Base-by-base conservation (phyloP, 1,284 basidiomycete genomes). In the Thelephora terrestris region DNA sequence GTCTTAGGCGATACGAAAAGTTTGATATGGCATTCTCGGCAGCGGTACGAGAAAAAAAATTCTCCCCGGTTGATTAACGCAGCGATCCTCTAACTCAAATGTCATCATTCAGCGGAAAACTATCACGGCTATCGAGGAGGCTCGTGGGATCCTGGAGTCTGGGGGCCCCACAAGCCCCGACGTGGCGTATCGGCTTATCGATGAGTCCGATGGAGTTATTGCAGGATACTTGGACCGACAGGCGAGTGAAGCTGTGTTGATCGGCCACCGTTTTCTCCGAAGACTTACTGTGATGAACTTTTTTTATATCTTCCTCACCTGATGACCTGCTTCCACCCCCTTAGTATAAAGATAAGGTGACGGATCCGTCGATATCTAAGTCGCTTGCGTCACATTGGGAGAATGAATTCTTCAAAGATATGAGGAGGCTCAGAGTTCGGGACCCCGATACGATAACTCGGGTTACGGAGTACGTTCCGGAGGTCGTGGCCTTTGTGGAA, bases 391-490 rank as follows among this genome's bases (percentile, higher is more conserved):
- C 89, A 7, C 84, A 85, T 63, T 98, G 94, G 94, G 96, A 99
- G 67, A 71, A 69, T 25, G 76, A 80, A 47, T 99, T 91, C 71
- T 95, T 97, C 70, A 73, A 84, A 40, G 94, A 98, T 62, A 99
- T 99, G 96, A 71, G 73, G 27, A 81, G 85, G 14, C 75, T 99
- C 24, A 80, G 79, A 53, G 89, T 99, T 46, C 81, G 87, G 50
- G 80, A 85, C 29, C 94, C 96, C 16, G 91, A 94, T 63, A 91
- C 82, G 1, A 69, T 98, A 48, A 99, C 96, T 3, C 83, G 96
- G 36, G 96, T 99, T 14, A 95, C 92, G 16, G 96, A 99, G 66
- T 99, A 93, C 66, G 86, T 99, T 12, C 91, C 93, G 7, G 94
- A 99, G 67, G 92, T 98, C 55, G 89, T 93, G 47, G 65, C 76